Conservation (phyloP, 257 asterid species). For the Capsicum pubescens region DNA sequence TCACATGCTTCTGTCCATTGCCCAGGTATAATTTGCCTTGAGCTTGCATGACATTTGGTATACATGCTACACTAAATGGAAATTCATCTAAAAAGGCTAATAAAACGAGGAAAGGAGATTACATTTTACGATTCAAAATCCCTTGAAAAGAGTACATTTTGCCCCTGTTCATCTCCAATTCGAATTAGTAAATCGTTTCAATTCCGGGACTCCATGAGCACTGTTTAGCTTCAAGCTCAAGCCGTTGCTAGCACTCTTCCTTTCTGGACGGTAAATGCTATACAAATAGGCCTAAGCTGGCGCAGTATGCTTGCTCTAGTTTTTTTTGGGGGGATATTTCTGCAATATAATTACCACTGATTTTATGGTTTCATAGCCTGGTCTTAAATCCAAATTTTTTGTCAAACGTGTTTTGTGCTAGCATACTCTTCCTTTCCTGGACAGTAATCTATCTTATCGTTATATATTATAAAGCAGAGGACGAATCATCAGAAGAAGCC, state of each 20-base stretch:
- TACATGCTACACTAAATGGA: neutral
- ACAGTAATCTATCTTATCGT: too few species aligned
- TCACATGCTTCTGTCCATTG: neutral
- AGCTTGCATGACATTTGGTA: neutral
- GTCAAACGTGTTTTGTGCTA: conserved; percentile 60
- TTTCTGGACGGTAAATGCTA: conserved; percentile 47
- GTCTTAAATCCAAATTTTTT: conserved; percentile 48
- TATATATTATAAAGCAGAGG: too few species aligned
- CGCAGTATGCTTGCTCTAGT: conserved; percentile 34
- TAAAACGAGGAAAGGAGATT: neutral
- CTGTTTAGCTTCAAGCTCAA: conserved; percentile 61
- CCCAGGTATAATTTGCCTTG: neutral
- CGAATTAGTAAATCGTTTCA: neutral
- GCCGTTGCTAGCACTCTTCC: conserved; percentile 55
- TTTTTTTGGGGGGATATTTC: conserved; percentile 49
- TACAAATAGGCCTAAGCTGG: neutral
- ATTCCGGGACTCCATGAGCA: conserved; percentile 60
- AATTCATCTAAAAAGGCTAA: neutral
- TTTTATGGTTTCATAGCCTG: conserved; percentile 64
- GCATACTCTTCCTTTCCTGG: too few species aligned
- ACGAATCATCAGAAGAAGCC: too few species aligned
- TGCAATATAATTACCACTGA: conserved; percentile 59
- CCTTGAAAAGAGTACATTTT: neutral
- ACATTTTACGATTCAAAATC: too few species aligned
- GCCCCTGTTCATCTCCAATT: conserved; percentile 41